phyloP scores from a whole-genome alignment of 352 stramenopile species.

The Globisporangium ultimum region DNA sequence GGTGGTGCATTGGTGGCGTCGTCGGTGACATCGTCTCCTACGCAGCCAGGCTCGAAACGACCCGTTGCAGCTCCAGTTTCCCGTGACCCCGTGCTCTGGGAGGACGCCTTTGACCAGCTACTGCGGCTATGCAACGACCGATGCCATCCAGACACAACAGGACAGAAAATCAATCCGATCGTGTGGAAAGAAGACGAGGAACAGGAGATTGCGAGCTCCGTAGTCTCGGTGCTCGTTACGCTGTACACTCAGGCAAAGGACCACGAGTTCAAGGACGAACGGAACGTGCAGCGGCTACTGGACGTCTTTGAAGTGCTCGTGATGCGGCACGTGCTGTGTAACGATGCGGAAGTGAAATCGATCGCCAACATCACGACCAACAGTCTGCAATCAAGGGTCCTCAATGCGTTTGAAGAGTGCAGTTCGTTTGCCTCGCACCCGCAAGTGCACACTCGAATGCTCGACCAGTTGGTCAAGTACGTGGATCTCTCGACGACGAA shows the following conservation, averaged over 20 bases:
- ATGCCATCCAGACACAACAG: conserved; percentile 19
- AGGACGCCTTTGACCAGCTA: conserved; percentile 61
- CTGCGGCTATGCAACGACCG: conserved; percentile 53
- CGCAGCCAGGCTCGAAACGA: conserved; percentile 14
- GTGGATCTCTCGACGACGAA: conserved; percentile 37
- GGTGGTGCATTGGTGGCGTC: conserved; percentile 66
- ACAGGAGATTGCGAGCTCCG: conserved; percentile 72
- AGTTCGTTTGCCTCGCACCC: conserved; percentile 61
- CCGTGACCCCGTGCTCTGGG: conserved; percentile 63
- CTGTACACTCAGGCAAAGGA: conserved; percentile 75
- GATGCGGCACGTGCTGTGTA: conserved; percentile 61
- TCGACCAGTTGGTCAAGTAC: conserved; percentile 73
- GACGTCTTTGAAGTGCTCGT: conserved; percentile 61
- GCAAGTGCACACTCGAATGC: conserved; percentile 51
- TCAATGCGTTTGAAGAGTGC: conserved; percentile 85
- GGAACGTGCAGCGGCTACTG: conserved; percentile 61
- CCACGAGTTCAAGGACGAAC: conserved; percentile 64
- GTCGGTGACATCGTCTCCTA: background rate
- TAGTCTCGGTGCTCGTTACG: conserved; percentile 72
- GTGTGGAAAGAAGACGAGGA: conserved; percentile 71
- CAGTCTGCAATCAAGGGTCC: conserved; percentile 74
- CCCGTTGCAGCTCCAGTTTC: conserved; percentile 13
- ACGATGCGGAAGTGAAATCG: conserved; percentile 21
- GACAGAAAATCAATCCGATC: conserved; percentile 7
- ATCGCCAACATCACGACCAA: conserved; percentile 75